Evolutionary conservation across 2,329 filamentous ascomycete species (phyloP).

Genomic region (Penicillium sp.): DNA sequence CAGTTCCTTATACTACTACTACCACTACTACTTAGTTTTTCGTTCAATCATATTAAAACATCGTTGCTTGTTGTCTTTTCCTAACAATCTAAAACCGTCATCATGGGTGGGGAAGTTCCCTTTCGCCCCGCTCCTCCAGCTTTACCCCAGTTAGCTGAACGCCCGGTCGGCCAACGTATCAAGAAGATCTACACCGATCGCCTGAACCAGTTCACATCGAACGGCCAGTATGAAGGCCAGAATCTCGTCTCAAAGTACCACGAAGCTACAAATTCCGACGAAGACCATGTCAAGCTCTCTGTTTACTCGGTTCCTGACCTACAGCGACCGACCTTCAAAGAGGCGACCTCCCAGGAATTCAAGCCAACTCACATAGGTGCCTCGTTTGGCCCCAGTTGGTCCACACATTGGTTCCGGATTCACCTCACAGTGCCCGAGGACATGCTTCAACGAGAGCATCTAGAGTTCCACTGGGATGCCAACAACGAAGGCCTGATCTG

Average conservation of each 20-base stretch:
- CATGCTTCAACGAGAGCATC: conserved; percentile 70
- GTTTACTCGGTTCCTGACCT: conserved; percentile 82
- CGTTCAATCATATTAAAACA: background rate
- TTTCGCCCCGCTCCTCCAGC: conserved; percentile 29
- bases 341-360: conserved; percentile 76
- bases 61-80: background rate
- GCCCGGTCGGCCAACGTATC: conserved; percentile 74
- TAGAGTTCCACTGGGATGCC: conserved; percentile 97
- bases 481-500: conserved; percentile 94
- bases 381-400: conserved; percentile 90
- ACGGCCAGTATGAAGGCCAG: conserved; percentile 73
- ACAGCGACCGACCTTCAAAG: conserved; percentile 78
- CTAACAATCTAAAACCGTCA: background rate
- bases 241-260: conserved; percentile 77
- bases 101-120: conserved; percentile 42
- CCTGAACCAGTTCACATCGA: conserved; percentile 74
- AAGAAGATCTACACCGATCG: conserved; percentile 80
- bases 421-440: conserved; percentile 72
- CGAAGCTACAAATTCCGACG: conserved; percentile 66
- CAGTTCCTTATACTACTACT: background rate
- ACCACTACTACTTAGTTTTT: background rate
- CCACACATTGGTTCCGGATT: conserved; percentile 95
- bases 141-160: conserved; percentile 53
- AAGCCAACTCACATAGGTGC: conserved; percentile 71
- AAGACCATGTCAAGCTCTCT: conserved; percentile 76